Conservation (phyloP, 1,139 yeast species). For the Saccharomyces hybrid region DNA sequence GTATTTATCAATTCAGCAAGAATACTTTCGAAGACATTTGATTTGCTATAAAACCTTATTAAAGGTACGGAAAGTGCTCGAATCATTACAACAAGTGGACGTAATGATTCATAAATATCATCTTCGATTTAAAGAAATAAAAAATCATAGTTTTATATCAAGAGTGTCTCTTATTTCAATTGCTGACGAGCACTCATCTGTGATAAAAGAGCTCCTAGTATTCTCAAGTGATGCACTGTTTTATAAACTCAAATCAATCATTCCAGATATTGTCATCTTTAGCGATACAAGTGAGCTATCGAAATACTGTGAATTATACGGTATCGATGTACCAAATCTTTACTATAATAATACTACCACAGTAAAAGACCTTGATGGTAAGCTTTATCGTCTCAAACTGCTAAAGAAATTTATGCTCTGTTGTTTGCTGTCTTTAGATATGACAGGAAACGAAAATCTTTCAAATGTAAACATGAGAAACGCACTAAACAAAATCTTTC, state of each 20-base stretch:
- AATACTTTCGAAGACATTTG: conserved; percentile 16
- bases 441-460: not conserved
- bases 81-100: conserved; percentile 15
- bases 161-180: conserved; percentile 5
- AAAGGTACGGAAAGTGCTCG: conserved; percentile 12
- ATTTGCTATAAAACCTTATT: conserved; percentile 16
- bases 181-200: conserved; percentile 4
- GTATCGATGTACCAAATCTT: conserved; percentile 16
- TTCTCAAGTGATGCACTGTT: conserved; percentile 19
- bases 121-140: conserved; percentile 14
- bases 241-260: conserved; percentile 12
- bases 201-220: conserved; percentile 14
- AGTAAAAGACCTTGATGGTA: conserved; percentile 12
- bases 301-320: conserved; percentile 21
- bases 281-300: conserved; percentile 13
- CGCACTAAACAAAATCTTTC: conserved; percentile 3
- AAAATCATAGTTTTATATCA: conserved; percentile 12
- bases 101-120: conserved; percentile 17
- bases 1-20: conserved; percentile 23
- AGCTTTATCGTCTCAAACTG: conserved; percentile 14
- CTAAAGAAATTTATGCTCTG: conserved; percentile 22
- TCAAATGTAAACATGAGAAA: not conserved
- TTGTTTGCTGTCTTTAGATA: conserved; percentile 7
- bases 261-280: conserved; percentile 12
- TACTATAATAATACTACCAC: conserved; percentile 12